Conservation (phyloP, 768 basidiomycete species). For the Gelatoporia subvermispora region DNA sequence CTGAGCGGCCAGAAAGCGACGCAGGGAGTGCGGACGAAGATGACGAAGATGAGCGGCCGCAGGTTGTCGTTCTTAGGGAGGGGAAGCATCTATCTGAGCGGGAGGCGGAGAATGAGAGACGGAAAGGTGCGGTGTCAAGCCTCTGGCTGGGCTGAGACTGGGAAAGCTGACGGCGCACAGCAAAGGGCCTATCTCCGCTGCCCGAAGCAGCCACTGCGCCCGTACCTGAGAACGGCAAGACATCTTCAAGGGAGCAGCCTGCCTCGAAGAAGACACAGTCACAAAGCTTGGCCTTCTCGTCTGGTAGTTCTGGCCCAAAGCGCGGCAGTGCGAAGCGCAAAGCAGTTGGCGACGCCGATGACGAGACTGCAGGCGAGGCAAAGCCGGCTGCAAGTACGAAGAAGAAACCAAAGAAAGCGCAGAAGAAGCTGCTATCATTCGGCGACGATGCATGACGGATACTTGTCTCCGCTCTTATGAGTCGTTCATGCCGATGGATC, state of each 20-base stretch:
- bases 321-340: conserved; percentile 27
- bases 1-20: conserved; percentile 60
- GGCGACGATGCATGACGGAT: conserved; percentile 34
- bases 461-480: background rate
- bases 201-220: conserved; percentile 27
- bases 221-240: background rate
- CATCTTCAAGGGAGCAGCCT: background rate
- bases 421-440: conserved; percentile 49
- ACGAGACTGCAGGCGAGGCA: conserved; percentile 19
- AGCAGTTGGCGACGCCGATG: conserved; percentile 29
- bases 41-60: conserved; percentile 71
- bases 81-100: conserved; percentile 81
- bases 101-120: conserved; percentile 73
- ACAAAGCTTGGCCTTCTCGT: conserved; percentile 36
- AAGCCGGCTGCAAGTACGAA: conserved; percentile 30
- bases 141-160: conserved; percentile 1
- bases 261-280: conserved; percentile 9
- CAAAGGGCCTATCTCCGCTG: conserved; percentile 56
- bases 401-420: conserved; percentile 51
- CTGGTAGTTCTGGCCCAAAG: conserved; percentile 19
- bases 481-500: no score
- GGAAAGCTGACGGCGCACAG: conserved; percentile 27
- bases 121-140: conserved; percentile 51
- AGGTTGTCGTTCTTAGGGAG: conserved; percentile 82
- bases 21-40: conserved; percentile 69